Base-by-base conservation (phyloP, 306 rosid species). In the Dryas octopetala region DNA sequence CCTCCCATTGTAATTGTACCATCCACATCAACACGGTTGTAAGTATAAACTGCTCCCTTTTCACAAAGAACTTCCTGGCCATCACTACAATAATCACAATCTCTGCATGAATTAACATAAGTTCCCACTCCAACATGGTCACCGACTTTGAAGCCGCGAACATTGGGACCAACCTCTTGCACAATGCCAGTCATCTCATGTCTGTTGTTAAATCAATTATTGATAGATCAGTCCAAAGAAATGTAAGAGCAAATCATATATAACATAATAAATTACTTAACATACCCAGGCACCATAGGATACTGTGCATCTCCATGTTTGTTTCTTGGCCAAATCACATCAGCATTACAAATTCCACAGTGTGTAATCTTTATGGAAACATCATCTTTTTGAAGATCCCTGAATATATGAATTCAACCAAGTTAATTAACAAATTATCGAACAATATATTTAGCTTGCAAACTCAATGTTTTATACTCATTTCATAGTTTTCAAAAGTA, bases 151-250 rank as follows among this genome's bases (percentile, higher is more conserved):
- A 93, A 89, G 55, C 69, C 75, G 0, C 67, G 74, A 66, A 88
- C 97, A 54, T 73, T 63, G 9, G 87, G 65, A 63, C 98, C 98
- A 78, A 93, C 84, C 72, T 70, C 84, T 76, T 82, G 72, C 71
- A 91, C 96, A 78, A 88, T 73, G 41, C 98, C 97, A 74, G 79
- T 91, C 66, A 91, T 93, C 86, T 93, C 98, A 68, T 91, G 98
- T 46, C 97, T 91, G 85, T 61, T 66, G 23, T 11, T n/a, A 2
- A 72, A 53, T 10, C 9, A 32, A 44, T 19, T 63, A 71, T 23
- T 47, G 15, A 45, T 44, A 64, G 28, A 9, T n/a, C 28, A 54
- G 60, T 54, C 16, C 26, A 54, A 54, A 7, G 26, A 54, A 54
- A 54, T 60, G 38, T 5, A 28, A 60, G 64, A 60, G n/a, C 0